Percentiles rank a stretch among this genome's conserved stretches.
Evolutionary conservation across 805 yeast species (phyloP).

Genomic region (Hanseniaspora singularis): DNA sequence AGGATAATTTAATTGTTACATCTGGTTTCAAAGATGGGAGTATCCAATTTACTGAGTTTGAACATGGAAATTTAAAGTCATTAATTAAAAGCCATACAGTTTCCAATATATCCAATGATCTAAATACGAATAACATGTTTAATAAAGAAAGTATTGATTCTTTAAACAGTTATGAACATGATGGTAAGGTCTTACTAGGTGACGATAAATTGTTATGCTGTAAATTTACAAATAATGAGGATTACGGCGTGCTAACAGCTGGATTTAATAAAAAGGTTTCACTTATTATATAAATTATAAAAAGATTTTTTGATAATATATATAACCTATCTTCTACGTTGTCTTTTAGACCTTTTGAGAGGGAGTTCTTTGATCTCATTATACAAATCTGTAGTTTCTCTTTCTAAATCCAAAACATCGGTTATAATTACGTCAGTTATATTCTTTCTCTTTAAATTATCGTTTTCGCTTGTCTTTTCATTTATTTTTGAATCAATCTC

Average conservation of each 20-base stretch:
- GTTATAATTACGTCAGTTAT: background rate
- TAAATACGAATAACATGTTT: too few species aligned
- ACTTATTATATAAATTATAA: background rate
- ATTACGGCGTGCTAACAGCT: background rate
- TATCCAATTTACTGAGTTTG: background rate
- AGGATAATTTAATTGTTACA: background rate
- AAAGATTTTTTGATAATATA: background rate
- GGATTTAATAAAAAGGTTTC: conserved; percentile 8
- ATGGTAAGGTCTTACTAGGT: background rate
- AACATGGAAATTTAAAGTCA: background rate
- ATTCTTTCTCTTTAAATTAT: background rate
- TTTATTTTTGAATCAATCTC: conserved; percentile 19
- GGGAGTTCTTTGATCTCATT: conserved; percentile 4
- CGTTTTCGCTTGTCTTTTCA: conserved; percentile 7
- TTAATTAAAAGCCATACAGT: too few species aligned
- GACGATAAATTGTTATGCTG: conserved; percentile 6
- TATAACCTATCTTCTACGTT: conserved; percentile 6
- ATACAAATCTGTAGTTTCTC: conserved; percentile 1
- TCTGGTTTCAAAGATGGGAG: conserved; percentile 10
- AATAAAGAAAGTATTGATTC: too few species aligned
- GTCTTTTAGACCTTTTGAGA: conserved; percentile 9
- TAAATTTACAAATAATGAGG: background rate
- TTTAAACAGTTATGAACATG: too few species aligned
- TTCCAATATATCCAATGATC: too few species aligned
- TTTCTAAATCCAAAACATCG: background rate